Evolutionary conservation across 306 rosid genomes (phyloP), one percentile per base, ranked within the genome.

Genomic region (Lablab purpureus): DNA sequence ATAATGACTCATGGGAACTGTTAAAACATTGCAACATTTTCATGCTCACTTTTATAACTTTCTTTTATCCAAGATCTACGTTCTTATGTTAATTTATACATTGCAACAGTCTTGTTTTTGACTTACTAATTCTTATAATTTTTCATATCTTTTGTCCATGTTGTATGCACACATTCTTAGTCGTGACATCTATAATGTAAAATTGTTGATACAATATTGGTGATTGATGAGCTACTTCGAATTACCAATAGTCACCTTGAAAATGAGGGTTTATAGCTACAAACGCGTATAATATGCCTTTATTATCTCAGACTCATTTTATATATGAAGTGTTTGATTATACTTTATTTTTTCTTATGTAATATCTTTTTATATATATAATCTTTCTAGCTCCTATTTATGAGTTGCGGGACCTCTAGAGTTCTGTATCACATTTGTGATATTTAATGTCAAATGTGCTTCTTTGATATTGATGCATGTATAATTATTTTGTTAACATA

Each of bases 401-500:
- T 46, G 71, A 47, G 50, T 15, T 14, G 17, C 7, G 34, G 41
- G 27, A 6, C 17, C 21, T 71, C 55, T 49, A 46, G 50, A 36
- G 45, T 25, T 36, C 12, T 67, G 13, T 46, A 54, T 17, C 37
- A 4, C 17, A 56, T 77, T 45, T 66, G 8, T 60, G 5, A 40
- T 76, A 59, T 67, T 51, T 40, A 41, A 60, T 50, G 41, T 19
- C n/a, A 27, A 22, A 69, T 43, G 18, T 41, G 21, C 21, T 36
- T 72, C 21, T 60, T 58, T 74, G 45, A 51, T 41, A 46, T 68
- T 78, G 37, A 59, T 59, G 46, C 23, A 41, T 73, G 62, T 34
- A 49, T 67, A 45, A 66, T 77, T 74, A 40, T 77, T 72, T 77
- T 73, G 17, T 78, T 70, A 78, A 25, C 55, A 63, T 55, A 25